A percentile compares a stretch with the other conserved stretches of the same genome.
These are phyloP conservation scores for Mimosa pudica DNA, from an alignment of 306 rosid genomes.

Conservation along the genomic window DNA sequence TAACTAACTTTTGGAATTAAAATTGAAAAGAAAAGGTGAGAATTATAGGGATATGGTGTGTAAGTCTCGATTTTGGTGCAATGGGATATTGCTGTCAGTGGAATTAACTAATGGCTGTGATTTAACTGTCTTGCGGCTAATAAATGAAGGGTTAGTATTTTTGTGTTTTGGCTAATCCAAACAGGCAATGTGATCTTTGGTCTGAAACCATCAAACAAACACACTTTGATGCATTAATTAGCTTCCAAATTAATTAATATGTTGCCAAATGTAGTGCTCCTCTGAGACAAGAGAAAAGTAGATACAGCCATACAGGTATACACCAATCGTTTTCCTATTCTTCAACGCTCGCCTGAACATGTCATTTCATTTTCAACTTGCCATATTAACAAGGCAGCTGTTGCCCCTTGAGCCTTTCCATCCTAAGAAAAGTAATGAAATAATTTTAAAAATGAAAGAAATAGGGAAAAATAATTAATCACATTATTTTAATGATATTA, in stretches of 20 bases:
- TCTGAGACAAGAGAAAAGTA: not conserved
- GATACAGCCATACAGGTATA: too few relatives aligned
- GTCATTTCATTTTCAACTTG: not conserved
- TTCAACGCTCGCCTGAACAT: not conserved
- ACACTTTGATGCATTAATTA: not conserved
- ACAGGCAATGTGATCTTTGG: not conserved
- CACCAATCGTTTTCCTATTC: not conserved
- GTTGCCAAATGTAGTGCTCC: not conserved
- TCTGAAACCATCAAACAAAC: not conserved
- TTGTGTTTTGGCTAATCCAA: not conserved
- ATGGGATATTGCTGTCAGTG: conserved; percentile 14
- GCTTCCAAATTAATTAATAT: not conserved
- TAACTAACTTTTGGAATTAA: conserved; percentile 6
- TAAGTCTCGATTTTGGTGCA: not conserved
- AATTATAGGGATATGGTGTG: not conserved
- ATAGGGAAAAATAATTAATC: too few relatives aligned
- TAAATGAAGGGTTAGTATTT: not conserved
- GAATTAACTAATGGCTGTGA: conserved; percentile 12
- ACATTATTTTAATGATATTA: too few relatives aligned
- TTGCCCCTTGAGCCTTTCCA: too few relatives aligned
- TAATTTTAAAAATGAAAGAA: too few relatives aligned
- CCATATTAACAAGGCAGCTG: too few relatives aligned
- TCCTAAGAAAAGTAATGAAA: too few relatives aligned
- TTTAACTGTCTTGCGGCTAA: not conserved
- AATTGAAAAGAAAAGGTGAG: not conserved